These are phyloP conservation scores for Trichosporon coremiiforme DNA, from an alignment of 1,284 basidiomycete species.

Conservation along the genomic window DNA sequence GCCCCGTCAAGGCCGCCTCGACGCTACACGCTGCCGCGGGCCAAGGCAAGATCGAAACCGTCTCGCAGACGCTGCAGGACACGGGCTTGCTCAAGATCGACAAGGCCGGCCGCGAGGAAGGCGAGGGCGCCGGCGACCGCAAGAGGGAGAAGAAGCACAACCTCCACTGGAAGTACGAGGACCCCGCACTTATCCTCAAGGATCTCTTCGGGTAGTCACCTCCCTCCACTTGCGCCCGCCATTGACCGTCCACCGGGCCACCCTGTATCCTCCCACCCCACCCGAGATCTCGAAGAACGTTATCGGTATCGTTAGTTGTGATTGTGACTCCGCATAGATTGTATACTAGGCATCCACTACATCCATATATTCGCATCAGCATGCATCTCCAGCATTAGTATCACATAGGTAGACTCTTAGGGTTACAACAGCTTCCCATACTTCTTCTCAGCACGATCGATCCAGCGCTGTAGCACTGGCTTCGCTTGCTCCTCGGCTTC, in stretches of 20 bases:
- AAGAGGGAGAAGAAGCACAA: conserved; percentile 52
- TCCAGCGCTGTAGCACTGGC: not conserved
- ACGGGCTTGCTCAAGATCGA: conserved; percentile 49
- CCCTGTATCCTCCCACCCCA: not conserved
- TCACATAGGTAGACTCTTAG: not conserved
- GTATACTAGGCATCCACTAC: conserved; percentile 12
- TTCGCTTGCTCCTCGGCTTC: not conserved
- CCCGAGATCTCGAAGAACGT: not conserved
- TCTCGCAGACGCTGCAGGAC: conserved; percentile 35
- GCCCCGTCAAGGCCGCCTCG: conserved; percentile 39
- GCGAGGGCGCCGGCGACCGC: conserved; percentile 35
- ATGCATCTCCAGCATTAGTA: conserved; percentile 9
- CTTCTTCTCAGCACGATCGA: not conserved
- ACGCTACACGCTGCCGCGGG: conserved; percentile 39
- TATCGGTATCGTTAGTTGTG: conserved; percentile 10
- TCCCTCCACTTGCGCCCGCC: not conserved
- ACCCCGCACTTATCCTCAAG: conserved; percentile 54
- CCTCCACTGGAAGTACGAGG: conserved; percentile 57
- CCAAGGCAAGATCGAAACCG: conserved; percentile 39
- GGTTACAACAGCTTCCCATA: conserved; percentile 12
- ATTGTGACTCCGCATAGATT: conserved; percentile 11
- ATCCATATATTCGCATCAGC: conserved; percentile 14
- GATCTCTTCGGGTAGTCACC: conserved; percentile 48
- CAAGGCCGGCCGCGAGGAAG: conserved; percentile 42
- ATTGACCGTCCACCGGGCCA: not conserved